Percentiles rank a stretch among this genome's conserved stretches.
Evolutionary conservation across 257 asterid species (phyloP).

Genomic region (Solanum habrochaites): DNA sequence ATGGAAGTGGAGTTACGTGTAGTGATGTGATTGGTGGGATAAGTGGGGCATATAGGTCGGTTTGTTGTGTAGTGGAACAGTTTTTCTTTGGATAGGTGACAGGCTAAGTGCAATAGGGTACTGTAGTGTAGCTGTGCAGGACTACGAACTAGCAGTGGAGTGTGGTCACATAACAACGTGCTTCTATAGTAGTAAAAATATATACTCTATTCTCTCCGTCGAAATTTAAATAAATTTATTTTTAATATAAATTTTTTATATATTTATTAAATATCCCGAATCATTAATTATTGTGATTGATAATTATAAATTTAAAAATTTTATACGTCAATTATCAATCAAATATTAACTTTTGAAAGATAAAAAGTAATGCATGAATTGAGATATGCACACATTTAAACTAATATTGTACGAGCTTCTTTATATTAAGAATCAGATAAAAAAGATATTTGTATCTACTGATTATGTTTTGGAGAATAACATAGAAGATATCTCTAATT

Average conservation of each 20-base stretch:
- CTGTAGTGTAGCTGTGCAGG: neutral
- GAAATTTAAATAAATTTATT: too few relatives aligned
- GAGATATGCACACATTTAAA: too few relatives aligned
- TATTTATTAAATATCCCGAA: rapidly evolving
- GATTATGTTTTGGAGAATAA: too few relatives aligned
- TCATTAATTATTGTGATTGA: too few relatives aligned
- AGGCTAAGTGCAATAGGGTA: neutral
- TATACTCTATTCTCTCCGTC: neutral
- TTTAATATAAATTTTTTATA: rapidly evolving
- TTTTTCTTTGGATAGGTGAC: neutral
- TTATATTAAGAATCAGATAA: too few relatives aligned
- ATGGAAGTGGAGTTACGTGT: neutral
- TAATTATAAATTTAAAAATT: rapidly evolving
- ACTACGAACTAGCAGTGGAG: neutral
- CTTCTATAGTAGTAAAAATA: neutral
- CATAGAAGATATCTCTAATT: too few relatives aligned
- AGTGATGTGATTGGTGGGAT: neutral
- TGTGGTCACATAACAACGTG: neutral
- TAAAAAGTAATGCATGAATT: too few relatives aligned
- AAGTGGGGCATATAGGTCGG: slow-evolving; percentile 7
- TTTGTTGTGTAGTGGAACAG: neutral
- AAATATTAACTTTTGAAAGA: too few relatives aligned
- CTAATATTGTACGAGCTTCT: too few relatives aligned
- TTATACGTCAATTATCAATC: too few relatives aligned
- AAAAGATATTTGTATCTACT: too few relatives aligned